phyloP scores from a whole-genome alignment of 257 asterid species.

The Nyctanthes arbortristis region DNA sequence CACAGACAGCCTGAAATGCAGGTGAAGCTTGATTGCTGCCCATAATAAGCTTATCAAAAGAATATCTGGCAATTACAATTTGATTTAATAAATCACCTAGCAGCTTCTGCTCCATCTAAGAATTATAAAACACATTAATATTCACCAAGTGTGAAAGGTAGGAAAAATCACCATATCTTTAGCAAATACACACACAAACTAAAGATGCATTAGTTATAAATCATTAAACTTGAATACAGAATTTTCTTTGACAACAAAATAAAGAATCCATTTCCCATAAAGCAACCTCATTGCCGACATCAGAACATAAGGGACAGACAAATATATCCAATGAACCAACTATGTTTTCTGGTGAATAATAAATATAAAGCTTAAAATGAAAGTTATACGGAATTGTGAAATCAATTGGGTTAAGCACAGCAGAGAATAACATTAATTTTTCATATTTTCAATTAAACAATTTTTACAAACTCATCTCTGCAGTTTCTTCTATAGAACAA shows the following conservation, averaged over 20 bases:
- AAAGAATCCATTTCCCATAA: not conserved
- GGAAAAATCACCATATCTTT: not conserved
- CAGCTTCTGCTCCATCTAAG: not conserved
- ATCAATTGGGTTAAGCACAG: not conserved
- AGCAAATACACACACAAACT: not conserved
- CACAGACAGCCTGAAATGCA: too few relatives aligned
- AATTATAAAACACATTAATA: not conserved
- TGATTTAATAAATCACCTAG: not conserved
- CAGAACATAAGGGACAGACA: conserved; percentile 2
- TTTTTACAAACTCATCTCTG: not conserved
- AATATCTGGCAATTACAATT: not conserved
- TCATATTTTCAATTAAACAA: not conserved
- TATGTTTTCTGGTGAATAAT: not conserved
- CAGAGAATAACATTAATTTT: not conserved
- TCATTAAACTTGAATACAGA: not conserved
- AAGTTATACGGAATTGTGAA: not conserved
- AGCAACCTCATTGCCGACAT: not conserved
- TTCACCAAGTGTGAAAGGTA: too few relatives aligned
- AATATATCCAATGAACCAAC: not conserved
- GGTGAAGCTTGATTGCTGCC: not conserved
- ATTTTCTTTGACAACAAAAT: not conserved
- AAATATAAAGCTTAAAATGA: not conserved
- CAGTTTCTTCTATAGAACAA: not conserved
- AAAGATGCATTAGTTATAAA: not conserved
- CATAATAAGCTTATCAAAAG: not conserved